phyloP scores from a whole-genome alignment of 345 rosid genomes.

The Eucalyptus curtisii region DNA sequence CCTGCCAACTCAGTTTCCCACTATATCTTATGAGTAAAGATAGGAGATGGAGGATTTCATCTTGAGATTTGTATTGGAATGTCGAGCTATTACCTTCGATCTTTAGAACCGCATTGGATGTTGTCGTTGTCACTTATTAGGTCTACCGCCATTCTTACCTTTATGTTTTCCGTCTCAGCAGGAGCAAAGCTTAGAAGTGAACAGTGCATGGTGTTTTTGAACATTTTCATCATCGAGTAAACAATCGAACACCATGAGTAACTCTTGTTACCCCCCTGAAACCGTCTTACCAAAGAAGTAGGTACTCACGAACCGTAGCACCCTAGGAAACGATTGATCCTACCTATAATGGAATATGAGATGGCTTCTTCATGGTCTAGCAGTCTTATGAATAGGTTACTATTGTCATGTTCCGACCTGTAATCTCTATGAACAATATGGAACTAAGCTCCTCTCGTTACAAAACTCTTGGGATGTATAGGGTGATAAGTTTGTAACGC shows the following conservation, averaged over 20 bases:
- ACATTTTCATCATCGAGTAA: background rate
- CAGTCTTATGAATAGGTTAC: background rate
- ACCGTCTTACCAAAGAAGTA: background rate
- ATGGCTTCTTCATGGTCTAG: background rate
- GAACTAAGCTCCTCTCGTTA: background rate
- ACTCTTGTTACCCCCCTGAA: background rate
- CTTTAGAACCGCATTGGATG: background rate
- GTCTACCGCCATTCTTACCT: background rate
- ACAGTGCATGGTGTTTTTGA: background rate
- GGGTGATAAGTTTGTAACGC: background rate
- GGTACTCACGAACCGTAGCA: background rate
- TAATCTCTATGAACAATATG: background rate
- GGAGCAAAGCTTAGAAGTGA: background rate
- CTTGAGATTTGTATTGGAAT: background rate
- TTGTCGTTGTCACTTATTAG: background rate
- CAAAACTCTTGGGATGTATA: background rate
- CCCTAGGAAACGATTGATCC: background rate
- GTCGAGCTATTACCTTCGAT: background rate
- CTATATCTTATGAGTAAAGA: background rate
- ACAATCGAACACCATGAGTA: background rate
- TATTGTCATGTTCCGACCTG: background rate
- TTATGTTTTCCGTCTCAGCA: background rate
- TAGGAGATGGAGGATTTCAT: background rate
- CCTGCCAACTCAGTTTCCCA: background rate
- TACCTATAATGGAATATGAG: background rate